Evolutionary conservation across 345 rosid species (phyloP).

Genomic region (Euphorbia pulcherrima): DNA sequence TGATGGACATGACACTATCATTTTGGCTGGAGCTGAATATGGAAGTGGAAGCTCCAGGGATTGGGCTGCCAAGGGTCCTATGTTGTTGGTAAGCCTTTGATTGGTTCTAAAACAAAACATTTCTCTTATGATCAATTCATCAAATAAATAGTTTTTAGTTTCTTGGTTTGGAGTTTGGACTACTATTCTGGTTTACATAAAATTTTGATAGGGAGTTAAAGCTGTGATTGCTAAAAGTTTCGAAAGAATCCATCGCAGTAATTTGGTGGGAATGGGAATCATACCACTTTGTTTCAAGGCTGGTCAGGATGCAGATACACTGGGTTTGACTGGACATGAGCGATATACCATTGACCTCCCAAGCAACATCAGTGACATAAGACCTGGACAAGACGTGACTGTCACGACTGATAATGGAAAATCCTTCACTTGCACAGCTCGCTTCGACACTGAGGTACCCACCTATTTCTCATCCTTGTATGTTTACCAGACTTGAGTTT

Average conservation of each 20-base stretch:
- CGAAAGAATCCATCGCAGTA: slow-evolving; percentile 96
- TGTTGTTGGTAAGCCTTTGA: slow-evolving; percentile 60
- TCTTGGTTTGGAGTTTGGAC: neutral
- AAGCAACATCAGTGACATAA: slow-evolving; percentile 56
- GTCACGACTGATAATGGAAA: slow-evolving; percentile 80
- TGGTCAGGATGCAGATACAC: slow-evolving; percentile 87
- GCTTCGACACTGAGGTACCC: slow-evolving; percentile 94
- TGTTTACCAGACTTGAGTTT: neutral
- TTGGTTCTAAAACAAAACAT: neutral
- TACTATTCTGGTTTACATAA: slow-evolving; percentile 8
- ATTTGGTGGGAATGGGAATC: slow-evolving; percentile 97
- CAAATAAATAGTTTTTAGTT: neutral
- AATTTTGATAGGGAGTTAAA: slow-evolving; percentile 71
- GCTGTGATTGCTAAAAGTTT: slow-evolving; percentile 97
- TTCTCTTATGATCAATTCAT: neutral
- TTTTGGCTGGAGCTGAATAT: slow-evolving; percentile 96
- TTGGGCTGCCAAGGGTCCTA: slow-evolving; percentile 99
- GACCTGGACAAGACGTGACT: slow-evolving; percentile 91
- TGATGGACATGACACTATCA: slow-evolving; percentile 70
- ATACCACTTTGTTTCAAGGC: slow-evolving; percentile 88
- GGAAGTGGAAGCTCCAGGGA: slow-evolving; percentile 99
- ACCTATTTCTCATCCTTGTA: neutral
- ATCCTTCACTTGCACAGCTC: slow-evolving; percentile 82
- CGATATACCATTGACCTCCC: slow-evolving; percentile 88
- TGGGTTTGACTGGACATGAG: slow-evolving; percentile 87